A percentile compares a stretch with the other conserved stretches of the same genome.
These are phyloP conservation scores for Pyrenula aspistea DNA, from an alignment of 495 filamentous ascomycete genomes.

Conservation along the genomic window DNA sequence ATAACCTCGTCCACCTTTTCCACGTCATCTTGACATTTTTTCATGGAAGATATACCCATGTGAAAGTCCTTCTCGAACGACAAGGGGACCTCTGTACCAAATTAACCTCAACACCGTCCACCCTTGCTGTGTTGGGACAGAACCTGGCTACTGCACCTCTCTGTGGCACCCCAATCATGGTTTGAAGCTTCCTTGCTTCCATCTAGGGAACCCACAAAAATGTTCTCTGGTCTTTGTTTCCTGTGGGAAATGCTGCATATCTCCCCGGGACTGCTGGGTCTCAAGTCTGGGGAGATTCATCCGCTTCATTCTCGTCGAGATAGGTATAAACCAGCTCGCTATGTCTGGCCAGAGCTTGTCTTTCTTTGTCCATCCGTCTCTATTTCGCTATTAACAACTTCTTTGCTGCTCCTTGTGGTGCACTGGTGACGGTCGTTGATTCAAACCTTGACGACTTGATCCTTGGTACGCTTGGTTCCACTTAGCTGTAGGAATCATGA, in stretches of 20 bases:
- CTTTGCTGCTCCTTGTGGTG: background rate
- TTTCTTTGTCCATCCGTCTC: background rate
- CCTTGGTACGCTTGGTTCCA: background rate
- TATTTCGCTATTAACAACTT: background rate
- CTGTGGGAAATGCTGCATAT: background rate
- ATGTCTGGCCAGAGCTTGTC: background rate
- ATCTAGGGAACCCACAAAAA: background rate
- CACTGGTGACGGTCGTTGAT: background rate
- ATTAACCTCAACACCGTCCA: background rate
- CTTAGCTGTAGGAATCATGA: background rate
- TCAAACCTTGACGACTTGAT: background rate
- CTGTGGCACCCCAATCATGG: background rate
- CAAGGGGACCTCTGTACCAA: background rate
- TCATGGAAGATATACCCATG: background rate
- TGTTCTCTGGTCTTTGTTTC: background rate
- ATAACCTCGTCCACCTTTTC: background rate
- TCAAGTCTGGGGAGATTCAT: background rate
- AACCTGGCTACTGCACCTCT: background rate
- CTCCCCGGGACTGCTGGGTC: background rate
- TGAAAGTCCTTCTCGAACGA: background rate
- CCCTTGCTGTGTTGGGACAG: background rate
- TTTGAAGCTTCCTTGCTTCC: no score
- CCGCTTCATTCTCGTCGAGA: background rate
- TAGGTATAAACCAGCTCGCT: background rate
- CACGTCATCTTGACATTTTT: background rate